Base-by-base conservation (phyloP, 495 filamentous ascomycete genomes). In the Beverwykella pulmonaria region DNA sequence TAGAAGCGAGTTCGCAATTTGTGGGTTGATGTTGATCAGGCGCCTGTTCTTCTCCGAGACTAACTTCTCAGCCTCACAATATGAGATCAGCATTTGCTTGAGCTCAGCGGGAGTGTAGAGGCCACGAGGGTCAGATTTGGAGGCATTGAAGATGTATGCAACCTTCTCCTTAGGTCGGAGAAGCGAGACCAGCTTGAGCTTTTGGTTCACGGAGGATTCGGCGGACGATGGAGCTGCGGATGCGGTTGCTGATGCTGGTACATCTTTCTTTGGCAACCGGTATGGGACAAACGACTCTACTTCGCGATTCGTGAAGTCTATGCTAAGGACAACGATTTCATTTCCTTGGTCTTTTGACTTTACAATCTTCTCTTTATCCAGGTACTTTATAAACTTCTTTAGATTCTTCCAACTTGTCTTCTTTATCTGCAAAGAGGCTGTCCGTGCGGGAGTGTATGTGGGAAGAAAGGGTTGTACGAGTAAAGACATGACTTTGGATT, bases 391-490 rank as follows among this genome's bases (percentile, higher is more conserved):
- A 73, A 90, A 90, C 63, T 90, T 91, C 63, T 86, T 87, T 46
- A 86, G 81, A 59, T 85, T 90, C 75, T 91, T 91, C 83, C 87
- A 89, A 74, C 83, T 88, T 6, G 88, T 88, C 75, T 88, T 91
- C 77, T 90, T 91, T 72, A 91, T 87, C 68, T 85, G 83, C 32
- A 90, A 81, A 23, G 79, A 84, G 26, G 85, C 81, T 14, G 82
- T 78, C 72, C 86, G 81, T 23, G 81, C 78, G 9, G 79, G 76
- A 12, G 79, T 82, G 70, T 79, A 85, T 54, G 83, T 82, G 0
- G 89, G 89, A 7, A 91, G 80, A 67, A 87, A 89, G 10, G 88
- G 88, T 3, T 87, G 84, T 30, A 89, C 83, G 47, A 90, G 78
- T 53, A 82, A 83, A 23, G 87, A 85, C 58, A 90, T 86, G 71